Evolutionary conservation across 345 rosid genomes (phyloP).

Genomic region (Crucihimalaya himalaica): DNA sequence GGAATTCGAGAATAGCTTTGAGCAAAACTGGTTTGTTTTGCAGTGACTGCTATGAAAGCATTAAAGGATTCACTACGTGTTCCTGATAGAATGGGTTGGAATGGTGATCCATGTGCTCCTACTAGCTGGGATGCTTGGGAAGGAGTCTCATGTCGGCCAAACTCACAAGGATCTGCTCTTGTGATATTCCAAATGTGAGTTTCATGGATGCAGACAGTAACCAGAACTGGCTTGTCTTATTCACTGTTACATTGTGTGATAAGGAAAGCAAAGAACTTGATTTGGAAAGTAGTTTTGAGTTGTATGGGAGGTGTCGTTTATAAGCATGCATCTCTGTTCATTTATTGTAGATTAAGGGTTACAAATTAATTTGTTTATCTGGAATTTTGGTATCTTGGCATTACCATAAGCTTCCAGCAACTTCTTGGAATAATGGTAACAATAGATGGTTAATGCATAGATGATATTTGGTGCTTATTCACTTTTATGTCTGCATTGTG

Average conservation of each 20-base stretch:
- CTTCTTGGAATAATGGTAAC: not conserved
- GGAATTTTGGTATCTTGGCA: not conserved
- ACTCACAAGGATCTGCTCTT: conserved; percentile 65
- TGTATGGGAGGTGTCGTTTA: not conserved
- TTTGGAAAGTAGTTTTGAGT: not conserved
- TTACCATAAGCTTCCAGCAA: not conserved
- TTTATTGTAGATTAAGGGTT: not conserved
- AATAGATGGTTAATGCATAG: conserved; percentile 2
- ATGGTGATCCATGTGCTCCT: conserved; percentile 99
- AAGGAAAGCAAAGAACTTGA: not conserved
- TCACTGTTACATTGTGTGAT: not conserved
- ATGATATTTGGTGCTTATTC: not conserved
- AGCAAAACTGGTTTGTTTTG: conserved; percentile 11
- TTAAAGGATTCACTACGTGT: conserved; percentile 84
- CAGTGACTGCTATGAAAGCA: conserved; percentile 86
- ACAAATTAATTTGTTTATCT: not conserved
- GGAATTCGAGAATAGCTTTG: not conserved
- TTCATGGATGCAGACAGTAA: not conserved
- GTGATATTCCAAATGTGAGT: conserved; percentile 88
- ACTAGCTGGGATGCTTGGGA: conserved; percentile 99
- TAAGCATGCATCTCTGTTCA: not conserved
- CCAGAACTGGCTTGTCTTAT: not conserved
- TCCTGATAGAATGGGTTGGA: conserved; percentile 99
- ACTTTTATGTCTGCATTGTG: not conserved
- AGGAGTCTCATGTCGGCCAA: conserved; percentile 80